Evolutionary conservation across 176 grass and related monocot genomes (phyloP), one percentile per base, ranked within the genome.

Genomic region (Dendrocalamus sinicus): DNA sequence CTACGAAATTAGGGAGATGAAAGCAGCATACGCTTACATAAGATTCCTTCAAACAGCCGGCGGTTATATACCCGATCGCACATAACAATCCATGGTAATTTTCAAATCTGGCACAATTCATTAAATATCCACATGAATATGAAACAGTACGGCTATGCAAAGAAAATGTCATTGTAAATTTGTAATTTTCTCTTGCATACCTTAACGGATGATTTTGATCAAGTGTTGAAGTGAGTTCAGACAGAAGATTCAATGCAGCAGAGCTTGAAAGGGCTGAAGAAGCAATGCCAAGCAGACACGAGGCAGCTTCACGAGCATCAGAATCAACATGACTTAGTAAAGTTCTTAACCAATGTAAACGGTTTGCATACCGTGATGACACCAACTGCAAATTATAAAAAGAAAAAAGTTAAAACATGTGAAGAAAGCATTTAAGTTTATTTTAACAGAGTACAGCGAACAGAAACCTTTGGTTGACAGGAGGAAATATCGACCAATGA

Each of bases 401-500:
- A 28, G 40, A 74, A 44, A 44, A 83, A 81, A 16, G 28, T 63
- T 43, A 81, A 76, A 67, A 78, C 2, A 81, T 41, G 13, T 81
- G 65, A 84, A 74, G 59, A 87, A 87, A 91, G 28, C 35, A 46
- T 15, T 68, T 51, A 54, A 75, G 8, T 73, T 72, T 35, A 12
- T 59, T 87, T 71, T 50, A 58, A 78, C 20, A 84, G 14, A 80
- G 50, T 59, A 69, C 1, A 70, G 15, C 70, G 44, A 44, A 80
- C 55, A 59, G 15, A 88, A 90, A 98, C 95, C 95, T 98, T 85
- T 37, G 85, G 91, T 67, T 88, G 86, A 90, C 80, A 82, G 79
- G 91, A 77, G 62, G 84, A 92, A 85, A 98, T 91, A 74, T 98
- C 93, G 61, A 98, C 95, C 85, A 98, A 79, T 88, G 95, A 92